Evolutionary conservation across 1,284 basidiomycete species (phyloP), one percentile per base, ranked within the genome.

Genomic region (Heterobasidion occidentale): DNA sequence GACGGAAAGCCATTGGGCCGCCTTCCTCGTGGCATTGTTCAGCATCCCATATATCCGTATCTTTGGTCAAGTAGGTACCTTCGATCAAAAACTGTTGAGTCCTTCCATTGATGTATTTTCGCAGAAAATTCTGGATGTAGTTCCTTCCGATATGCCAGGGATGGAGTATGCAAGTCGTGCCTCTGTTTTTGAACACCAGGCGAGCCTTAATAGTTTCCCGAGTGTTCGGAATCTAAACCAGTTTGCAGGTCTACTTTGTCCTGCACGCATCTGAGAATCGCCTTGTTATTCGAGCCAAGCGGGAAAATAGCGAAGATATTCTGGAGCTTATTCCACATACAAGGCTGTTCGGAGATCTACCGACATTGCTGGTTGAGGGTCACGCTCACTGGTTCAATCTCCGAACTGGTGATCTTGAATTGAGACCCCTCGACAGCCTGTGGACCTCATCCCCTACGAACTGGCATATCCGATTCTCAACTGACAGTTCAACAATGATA

Each of bases 1-100:
- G 62, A 74, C 47, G 78, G 76, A 0, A 70, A 69, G 51, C 66
- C 71, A 1, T 53, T 77, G 4, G 70, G 72, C 5, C 68, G 69
- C 27, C 65, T 81, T 11, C 74, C 76, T 0, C 52, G 38, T 0
- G 57, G 61, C 0, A 74, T 78, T 42, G 45, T 67, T 1, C 38
- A 35, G 0, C 70, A 77, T 60, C 42, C 66, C 1, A 1, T 79
- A 73, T 48, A 27, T 27, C 2, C 61, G 67, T 0, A 57, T 79
- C 17, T 70, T 74, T 33, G 63, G 61, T 7, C 44, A 64, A 35
- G 73, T 72, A 54, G 15, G 59, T 77, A 5, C 27, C 27, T 27
- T 27, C 27, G 4, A 27, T 27, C 27, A 27, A 12, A n/a, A 42
- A 27, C 3, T 27, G 0, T 4, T 5, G 27, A 27, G 27, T 27